phyloP scores from a whole-genome alignment of 1,284 basidiomycete genomes.

The Trichosporon sp. region DNA sequence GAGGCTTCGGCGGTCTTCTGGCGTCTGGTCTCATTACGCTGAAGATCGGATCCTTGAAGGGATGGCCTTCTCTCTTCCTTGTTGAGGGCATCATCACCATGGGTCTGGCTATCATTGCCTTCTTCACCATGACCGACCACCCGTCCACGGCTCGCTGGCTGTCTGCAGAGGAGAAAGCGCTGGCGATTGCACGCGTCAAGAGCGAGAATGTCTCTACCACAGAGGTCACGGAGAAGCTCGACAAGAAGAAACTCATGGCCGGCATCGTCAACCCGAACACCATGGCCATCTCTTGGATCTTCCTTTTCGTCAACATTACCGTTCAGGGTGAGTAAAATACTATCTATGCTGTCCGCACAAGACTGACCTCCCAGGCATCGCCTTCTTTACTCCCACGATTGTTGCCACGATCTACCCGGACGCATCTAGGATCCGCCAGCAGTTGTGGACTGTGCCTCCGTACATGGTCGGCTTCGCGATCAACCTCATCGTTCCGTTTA shows the following conservation, averaged over 20 bases:
- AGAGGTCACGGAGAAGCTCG: constrained; percentile 13
- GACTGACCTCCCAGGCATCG: too few species aligned
- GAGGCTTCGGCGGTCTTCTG: constrained; percentile 22
- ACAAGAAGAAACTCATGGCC: constrained; percentile 6
- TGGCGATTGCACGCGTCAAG: constrained; percentile 25
- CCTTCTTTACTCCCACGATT: constrained; percentile 32
- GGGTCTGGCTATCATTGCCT: constrained; percentile 21
- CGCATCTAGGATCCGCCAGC: constrained; percentile 25
- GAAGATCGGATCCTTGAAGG: constrained; percentile 20
- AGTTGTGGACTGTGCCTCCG: constrained; percentile 43
- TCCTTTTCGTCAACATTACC: constrained; percentile 45
- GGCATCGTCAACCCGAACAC: constrained; percentile 26
- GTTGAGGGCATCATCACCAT: constrained; percentile 38
- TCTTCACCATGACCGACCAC: constrained; percentile 28
- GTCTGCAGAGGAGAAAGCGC: constrained; percentile 21
- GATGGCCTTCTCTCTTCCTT: constrained; percentile 26
- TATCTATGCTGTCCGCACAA: too few species aligned
- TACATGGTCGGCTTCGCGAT: constrained; percentile 36
- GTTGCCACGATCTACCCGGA: constrained; percentile 29
- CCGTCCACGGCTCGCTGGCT: constrained; percentile 26
- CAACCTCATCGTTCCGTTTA: constrained; percentile 29
- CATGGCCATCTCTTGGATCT: constrained; percentile 35
- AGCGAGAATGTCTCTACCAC: constrained; percentile 26
- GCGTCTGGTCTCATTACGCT: constrained; percentile 20
- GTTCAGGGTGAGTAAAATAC: too few species aligned